Percentiles rank a stretch among this genome's conserved stretches.
These are phyloP conservation scores for Fusarium neocosmosporiellum DNA, from an alignment of 2,329 filamentous ascomycete genomes.

Conservation along the genomic window DNA sequence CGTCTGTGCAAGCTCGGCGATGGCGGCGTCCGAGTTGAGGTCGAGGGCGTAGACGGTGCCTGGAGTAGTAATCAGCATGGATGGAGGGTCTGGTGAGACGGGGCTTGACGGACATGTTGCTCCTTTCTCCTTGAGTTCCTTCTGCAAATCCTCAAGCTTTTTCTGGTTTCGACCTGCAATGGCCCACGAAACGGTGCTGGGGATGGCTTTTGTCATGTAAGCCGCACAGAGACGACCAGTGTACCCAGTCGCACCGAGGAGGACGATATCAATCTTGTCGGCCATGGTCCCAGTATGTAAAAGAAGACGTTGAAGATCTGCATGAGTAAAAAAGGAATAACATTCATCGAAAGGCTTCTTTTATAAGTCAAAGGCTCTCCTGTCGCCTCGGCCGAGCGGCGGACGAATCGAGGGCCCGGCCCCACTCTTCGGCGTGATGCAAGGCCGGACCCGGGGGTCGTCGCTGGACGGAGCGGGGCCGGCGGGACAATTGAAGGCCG, in stretches of 20 bases:
- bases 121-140: constrained; percentile 37
- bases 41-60: background rate
- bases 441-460: constrained; percentile 10
- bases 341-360: background rate
- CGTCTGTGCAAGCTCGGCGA: background rate
- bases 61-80: background rate
- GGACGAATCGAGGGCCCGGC: constrained; percentile 1
- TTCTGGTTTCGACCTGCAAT: constrained; percentile 80
- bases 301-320: no score
- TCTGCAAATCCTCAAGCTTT: constrained; percentile 75
- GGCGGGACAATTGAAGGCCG: constrained; percentile 9
- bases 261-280: constrained; percentile 49
- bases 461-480: background rate
- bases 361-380: background rate
- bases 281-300: constrained; percentile 1
- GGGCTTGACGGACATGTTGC: constrained; percentile 4
- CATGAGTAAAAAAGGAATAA: accelerated
- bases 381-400: constrained; percentile 3
- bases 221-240: constrained; percentile 81
- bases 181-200: constrained; percentile 83
- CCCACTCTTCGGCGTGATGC: constrained; percentile 27
- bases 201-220: constrained; percentile 75
- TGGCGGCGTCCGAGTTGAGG: background rate
- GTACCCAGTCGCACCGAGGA: constrained; percentile 76
- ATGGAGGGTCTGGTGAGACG: background rate